Evolutionary conservation across 106 monocot genomes (phyloP), one percentile per base, ranked within the genome.

Genomic region (Platanthera zijinensis): DNA sequence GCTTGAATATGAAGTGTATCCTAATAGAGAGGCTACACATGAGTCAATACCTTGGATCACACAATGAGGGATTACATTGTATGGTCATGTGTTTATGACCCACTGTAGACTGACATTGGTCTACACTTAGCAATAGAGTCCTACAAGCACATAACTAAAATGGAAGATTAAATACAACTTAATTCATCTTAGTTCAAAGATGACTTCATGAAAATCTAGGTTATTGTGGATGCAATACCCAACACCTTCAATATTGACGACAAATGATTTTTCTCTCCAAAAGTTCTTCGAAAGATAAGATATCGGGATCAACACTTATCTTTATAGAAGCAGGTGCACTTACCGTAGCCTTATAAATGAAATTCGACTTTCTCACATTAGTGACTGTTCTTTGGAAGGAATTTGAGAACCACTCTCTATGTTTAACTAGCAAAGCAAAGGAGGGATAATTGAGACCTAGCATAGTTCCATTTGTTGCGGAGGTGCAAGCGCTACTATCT

Each of bases 361-460:
- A 83, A 48, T 46, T 57, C 11, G 74, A 9, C 0, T 9, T 28
- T 48, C 83, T 78, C 0, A 78, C 83, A 57, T 83, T 83, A 3
- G 83, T 78, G 28, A 83, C 83, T n/a, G 73, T 81, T 69, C 81
- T 81, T 0, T 50, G 39, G 56, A 69, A 75, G 32, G 67, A 69
- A 2, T 10, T 48, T 7, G 75, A 69, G 52, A 81, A 70, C 10
- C 50, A 21, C 11, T 18, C 15, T 69, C 32, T 8, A 19, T 67
- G 5, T 6, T 46, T 0, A 11, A 48, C 70, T 10, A 47, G 30
- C 5, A 80, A 50, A 57, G 81, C 81, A 6, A 81, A 69, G 19
- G 81, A 68, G 7, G 81, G 81, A 66, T 81, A 76, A 28, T 81
- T 81, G 14, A 81, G 81, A 49, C 57, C 75, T 21, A 52, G 56